These are phyloP conservation scores for Calendula officinalis DNA, from an alignment of 129 eudicot genomes.

Conservation along the genomic window DNA sequence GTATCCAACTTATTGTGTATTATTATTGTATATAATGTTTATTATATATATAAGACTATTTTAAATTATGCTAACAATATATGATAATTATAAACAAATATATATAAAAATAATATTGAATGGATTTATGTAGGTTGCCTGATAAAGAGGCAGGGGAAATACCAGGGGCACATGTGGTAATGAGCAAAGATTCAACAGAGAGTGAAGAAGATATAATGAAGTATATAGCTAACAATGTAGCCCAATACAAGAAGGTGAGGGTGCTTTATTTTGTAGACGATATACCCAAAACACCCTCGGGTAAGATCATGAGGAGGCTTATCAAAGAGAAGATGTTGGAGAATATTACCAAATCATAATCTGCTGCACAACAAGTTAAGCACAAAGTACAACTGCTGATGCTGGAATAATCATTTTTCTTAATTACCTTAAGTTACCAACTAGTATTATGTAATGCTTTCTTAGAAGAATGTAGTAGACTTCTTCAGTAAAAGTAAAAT, in stretches of 20 bases:
- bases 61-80: no score
- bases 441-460: constrained; percentile 7
- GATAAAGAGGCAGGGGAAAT: constrained; percentile 93
- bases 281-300: constrained; percentile 87
- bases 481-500: neutral
- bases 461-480: neutral
- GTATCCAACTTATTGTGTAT: no score
- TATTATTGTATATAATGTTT: no score
- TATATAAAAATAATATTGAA: neutral
- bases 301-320: constrained; percentile 89
- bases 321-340: constrained; percentile 65
- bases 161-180: constrained; percentile 91
- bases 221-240: constrained; percentile 69
- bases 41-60: no score
- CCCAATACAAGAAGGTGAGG: constrained; percentile 75
- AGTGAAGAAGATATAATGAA: constrained; percentile 75
- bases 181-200: constrained; percentile 59
- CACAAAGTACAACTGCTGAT: constrained; percentile 6
- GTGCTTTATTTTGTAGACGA: constrained; percentile 69
- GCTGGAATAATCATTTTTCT: constrained; percentile 2
- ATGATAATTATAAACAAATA: no score
- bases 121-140: constrained; percentile 53
- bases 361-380: constrained; percentile 3
- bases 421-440: neutral
- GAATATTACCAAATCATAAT: constrained; percentile 19